These are phyloP conservation scores for Microdochium trichocladiopsis DNA, from an alignment of 2,329 filamentous ascomycete species.

Conservation along the genomic window DNA sequence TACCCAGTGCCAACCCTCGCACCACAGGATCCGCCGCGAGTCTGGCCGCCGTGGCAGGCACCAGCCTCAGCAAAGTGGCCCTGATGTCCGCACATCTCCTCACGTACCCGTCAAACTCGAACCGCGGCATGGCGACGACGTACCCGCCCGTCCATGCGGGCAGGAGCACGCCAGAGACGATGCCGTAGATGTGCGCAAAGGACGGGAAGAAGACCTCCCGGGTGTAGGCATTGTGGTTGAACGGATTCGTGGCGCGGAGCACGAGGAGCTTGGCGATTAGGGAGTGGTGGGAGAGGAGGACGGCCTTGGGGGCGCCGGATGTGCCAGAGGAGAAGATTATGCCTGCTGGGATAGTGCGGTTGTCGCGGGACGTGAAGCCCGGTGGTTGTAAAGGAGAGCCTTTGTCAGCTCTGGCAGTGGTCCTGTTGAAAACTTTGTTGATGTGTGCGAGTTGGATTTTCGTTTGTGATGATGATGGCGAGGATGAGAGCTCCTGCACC, in stretches of 20 bases:
- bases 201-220: slow-evolving; percentile 18
- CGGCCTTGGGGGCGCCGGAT: slow-evolving; percentile 13
- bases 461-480: not conserved
- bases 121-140: slow-evolving; percentile 11
- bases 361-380: slow-evolving; percentile 7
- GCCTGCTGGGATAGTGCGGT: slow-evolving; percentile 7
- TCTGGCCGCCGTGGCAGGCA: slow-evolving; percentile 12
- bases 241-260: slow-evolving; percentile 13
- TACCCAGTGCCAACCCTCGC: slow-evolving; percentile 6
- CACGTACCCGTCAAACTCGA: slow-evolving; percentile 11
- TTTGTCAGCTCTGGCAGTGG: too few species aligned
- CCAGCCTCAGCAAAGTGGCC: slow-evolving; percentile 12
- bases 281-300: slow-evolving; percentile 14
- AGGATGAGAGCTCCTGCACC: not conserved
- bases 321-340: slow-evolving; percentile 16
- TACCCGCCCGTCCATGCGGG: slow-evolving; percentile 13
- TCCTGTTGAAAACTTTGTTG: too few species aligned
- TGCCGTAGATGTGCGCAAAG: slow-evolving; percentile 16
- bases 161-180: slow-evolving; percentile 11
- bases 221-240: slow-evolving; percentile 11
- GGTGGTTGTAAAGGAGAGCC: too few species aligned
- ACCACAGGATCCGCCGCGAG: slow-evolving; percentile 12
- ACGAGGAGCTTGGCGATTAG: slow-evolving; percentile 12
- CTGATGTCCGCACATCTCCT: slow-evolving; percentile 9
- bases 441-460: not conserved